These are phyloP conservation scores for Madurella mycetomatis DNA, from an alignment of 2,329 filamentous ascomycete genomes.

Conservation along the genomic window DNA sequence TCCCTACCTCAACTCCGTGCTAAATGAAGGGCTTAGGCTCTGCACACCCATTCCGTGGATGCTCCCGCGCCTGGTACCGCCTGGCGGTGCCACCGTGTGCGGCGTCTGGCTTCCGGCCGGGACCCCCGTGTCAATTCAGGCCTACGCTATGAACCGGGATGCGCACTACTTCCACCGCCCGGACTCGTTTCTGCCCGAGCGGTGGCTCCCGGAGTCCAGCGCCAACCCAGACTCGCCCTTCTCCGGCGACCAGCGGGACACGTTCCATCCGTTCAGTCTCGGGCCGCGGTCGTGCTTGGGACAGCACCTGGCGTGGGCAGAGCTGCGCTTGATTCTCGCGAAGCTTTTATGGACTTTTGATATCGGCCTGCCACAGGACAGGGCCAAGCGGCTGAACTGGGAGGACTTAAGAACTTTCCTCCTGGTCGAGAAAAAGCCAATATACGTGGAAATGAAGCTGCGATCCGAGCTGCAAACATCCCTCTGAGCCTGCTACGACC, in stretches of 20 bases:
- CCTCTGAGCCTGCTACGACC: too few species aligned
- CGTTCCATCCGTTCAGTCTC: neutral
- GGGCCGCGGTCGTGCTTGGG: neutral
- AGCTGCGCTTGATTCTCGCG: neutral
- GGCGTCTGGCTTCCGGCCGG: conserved; percentile 23
- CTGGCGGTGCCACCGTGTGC: conserved; percentile 33
- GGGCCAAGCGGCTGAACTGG: too few species aligned
- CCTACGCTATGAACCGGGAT: conserved; percentile 13
- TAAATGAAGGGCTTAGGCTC: conserved; percentile 32
- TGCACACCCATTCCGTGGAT: conserved; percentile 30
- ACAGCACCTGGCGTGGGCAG: conserved; percentile 2
- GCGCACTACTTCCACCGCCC: conserved; percentile 35
- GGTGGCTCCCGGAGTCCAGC: conserved; percentile 38
- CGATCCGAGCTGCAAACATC: too few species aligned
- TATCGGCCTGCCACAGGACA: too few species aligned
- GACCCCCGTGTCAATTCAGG: conserved; percentile 8
- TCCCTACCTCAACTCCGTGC: conserved; percentile 30
- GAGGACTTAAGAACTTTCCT: too few species aligned
- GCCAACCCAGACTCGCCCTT: conserved; percentile 29
- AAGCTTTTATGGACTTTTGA: too few species aligned
- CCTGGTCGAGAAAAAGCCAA: too few species aligned
- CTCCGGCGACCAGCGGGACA: neutral
- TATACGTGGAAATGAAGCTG: too few species aligned
- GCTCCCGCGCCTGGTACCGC: conserved; percentile 26
- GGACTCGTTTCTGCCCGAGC: conserved; percentile 38